Conservation (phyloP, 2,329 filamentous ascomycete species). For the Shiraia bambusicola region DNA sequence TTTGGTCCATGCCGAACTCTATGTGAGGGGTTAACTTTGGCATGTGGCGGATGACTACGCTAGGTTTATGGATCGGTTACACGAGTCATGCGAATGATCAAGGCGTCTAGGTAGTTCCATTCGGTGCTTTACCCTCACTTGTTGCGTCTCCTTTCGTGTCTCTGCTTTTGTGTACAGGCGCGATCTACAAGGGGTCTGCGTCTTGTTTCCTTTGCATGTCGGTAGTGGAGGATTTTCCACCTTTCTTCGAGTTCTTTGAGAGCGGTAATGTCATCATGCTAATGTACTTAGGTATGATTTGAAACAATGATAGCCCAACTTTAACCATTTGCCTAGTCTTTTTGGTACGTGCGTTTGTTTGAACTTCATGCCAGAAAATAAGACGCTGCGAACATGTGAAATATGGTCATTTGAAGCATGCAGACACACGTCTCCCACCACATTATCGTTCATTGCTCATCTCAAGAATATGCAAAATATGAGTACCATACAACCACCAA, state of each 20-base stretch:
- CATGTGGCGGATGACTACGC: conserved; percentile 11
- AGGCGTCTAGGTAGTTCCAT: conserved; percentile 40
- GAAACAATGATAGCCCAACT: conserved; percentile 17
- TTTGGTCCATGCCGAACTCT: conserved; percentile 10
- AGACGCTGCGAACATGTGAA: background rate
- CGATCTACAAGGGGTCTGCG: conserved; percentile 15
- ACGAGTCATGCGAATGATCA: conserved; percentile 39
- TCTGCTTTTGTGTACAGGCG: conserved; percentile 28
- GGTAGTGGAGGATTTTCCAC: conserved; percentile 13
- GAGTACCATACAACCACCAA: no score
- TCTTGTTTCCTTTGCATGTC: conserved; percentile 38
- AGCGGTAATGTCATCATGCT: conserved; percentile 35
- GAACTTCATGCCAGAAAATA: background rate
- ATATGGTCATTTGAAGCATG: no score
- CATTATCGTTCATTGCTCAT: background rate
- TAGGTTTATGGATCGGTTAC: conserved; percentile 18
- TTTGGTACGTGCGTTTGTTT: background rate
- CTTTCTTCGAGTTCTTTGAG: conserved; percentile 21
- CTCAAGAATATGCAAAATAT: background rate
- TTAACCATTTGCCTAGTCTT: background rate
- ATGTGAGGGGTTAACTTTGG: conserved; percentile 1
- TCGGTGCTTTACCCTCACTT: conserved; percentile 29
- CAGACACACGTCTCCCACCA: no score
- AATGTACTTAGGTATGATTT: conserved; percentile 35
- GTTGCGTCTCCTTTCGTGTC: conserved; percentile 32